Evolutionary conservation across 1,139 yeast genomes (phyloP).

Genomic region (Entelexis paramagnoliae): DNA sequence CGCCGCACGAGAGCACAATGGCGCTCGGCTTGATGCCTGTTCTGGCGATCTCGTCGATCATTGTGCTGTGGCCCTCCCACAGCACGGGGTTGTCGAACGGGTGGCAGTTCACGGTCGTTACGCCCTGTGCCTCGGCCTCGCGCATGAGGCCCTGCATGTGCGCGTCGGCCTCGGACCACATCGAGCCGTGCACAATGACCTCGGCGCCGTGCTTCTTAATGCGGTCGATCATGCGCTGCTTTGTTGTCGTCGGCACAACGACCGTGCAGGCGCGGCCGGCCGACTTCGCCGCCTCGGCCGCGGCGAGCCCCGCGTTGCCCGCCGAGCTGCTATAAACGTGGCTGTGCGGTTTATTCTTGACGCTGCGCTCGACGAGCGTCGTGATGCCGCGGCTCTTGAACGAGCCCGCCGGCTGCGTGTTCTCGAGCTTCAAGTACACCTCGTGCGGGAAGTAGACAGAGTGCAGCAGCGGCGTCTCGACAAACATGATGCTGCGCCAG

Average conservation of each 20-base stretch:
- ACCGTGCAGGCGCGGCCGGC: slow-evolving; percentile 49
- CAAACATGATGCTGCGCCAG: slow-evolving; percentile 9
- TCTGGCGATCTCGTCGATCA: slow-evolving; percentile 47
- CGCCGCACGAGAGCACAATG: slow-evolving; percentile 59
- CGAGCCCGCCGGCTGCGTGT: slow-evolving; percentile 61
- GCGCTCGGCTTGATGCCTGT: slow-evolving; percentile 43
- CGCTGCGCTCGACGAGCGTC: slow-evolving; percentile 29
- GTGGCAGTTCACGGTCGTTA: slow-evolving; percentile 46
- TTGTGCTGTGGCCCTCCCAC: slow-evolving; percentile 59
- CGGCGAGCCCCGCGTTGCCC: slow-evolving; percentile 73
- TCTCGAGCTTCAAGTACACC: slow-evolving; percentile 51
- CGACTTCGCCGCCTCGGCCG: slow-evolving; percentile 48
- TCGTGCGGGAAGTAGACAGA: slow-evolving; percentile 25
- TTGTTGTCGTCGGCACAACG: slow-evolving; percentile 48
- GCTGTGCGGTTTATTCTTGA: slow-evolving; percentile 24
- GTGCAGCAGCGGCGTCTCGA: slow-evolving; percentile 27
- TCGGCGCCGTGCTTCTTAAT: slow-evolving; percentile 43
- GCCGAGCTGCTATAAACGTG: slow-evolving; percentile 56
- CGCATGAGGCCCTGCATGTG: slow-evolving; percentile 38
- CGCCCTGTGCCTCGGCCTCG: slow-evolving; percentile 18
- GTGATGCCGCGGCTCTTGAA: slow-evolving; percentile 64
- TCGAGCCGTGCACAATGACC: slow-evolving; percentile 45
- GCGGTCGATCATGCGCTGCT: slow-evolving; percentile 35
- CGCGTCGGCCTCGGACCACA: slow-evolving; percentile 58
- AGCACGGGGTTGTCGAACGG: slow-evolving; percentile 55